Conservation (phyloP, 2,329 filamentous ascomycete species). For the Colletotrichum siamense region DNA sequence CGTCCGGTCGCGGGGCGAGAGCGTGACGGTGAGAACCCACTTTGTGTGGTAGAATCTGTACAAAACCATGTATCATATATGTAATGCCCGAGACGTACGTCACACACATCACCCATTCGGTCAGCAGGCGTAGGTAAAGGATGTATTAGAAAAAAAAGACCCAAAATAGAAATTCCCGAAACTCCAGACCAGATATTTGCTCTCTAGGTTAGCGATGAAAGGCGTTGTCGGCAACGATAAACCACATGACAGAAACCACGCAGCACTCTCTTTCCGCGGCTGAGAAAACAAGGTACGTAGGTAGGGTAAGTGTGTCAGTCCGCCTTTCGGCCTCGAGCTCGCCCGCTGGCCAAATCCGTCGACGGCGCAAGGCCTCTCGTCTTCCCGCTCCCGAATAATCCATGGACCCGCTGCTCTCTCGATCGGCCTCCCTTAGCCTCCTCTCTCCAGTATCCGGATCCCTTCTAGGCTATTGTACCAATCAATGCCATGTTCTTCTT, state of each 20-base stretch:
- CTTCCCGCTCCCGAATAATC: neutral
- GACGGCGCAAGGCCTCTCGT: neutral
- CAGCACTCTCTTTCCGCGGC: slow-evolving; percentile 2
- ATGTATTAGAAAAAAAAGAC: slow-evolving; percentile 44
- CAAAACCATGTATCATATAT: neutral
- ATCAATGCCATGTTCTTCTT: neutral
- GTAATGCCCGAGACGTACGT: neutral
- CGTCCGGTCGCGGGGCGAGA: neutral
- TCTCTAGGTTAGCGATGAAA: slow-evolving; percentile 35
- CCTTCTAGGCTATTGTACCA: neutral
- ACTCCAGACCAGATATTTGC: slow-evolving; percentile 53
- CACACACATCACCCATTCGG: neutral
- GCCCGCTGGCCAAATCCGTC: neutral
- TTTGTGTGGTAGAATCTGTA: slow-evolving; percentile 17
- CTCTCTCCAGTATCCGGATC: neutral
- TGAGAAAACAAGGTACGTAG: neutral
- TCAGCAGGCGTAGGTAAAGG: neutral
- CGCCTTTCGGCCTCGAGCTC: neutral
- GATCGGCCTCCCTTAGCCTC: neutral
- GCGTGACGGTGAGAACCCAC: slow-evolving; percentile 6
- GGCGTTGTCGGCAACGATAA: slow-evolving; percentile 13
- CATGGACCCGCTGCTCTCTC: neutral
- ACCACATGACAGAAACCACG: slow-evolving; percentile 9
- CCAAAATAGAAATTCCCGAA: slow-evolving; percentile 45
- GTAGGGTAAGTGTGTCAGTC: neutral